Percentiles rank a stretch among this genome's conserved stretches.
Conservation (phyloP, 1,284 basidiomycete genomes). For the Leccinum subrobustum region DNA sequence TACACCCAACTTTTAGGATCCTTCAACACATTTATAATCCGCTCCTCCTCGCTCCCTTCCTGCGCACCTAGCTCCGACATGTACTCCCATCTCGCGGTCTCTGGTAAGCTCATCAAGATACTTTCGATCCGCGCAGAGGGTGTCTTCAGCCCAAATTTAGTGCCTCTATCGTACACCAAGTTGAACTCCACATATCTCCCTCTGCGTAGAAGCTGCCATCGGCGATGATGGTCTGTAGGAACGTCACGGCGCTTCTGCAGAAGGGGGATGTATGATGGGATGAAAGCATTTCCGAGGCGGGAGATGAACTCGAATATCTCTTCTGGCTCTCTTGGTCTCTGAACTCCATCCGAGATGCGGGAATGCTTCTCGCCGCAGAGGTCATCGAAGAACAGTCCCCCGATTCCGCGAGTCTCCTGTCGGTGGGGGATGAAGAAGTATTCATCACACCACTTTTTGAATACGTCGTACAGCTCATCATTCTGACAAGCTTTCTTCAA, state of each 20-base stretch:
- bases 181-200: constrained; percentile 97
- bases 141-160: constrained; percentile 87
- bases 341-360: constrained; percentile 49
- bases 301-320: constrained; percentile 79
- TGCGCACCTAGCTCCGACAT: constrained; percentile 75
- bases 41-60: constrained; percentile 68
- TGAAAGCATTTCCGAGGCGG: constrained; percentile 71
- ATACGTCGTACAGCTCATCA: constrained; percentile 74
- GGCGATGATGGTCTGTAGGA: constrained; percentile 65
- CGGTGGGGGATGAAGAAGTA: constrained; percentile 97
- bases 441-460: constrained; percentile 97
- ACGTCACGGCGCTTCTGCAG: constrained; percentile 58
- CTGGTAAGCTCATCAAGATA: constrained; percentile 90
- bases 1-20: constrained; percentile 70
- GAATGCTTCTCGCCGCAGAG: constrained; percentile 62
- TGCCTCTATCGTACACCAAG: constrained; percentile 84
- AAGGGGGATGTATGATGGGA: constrained; percentile 89
- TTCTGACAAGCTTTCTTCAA: constrained; percentile 78
- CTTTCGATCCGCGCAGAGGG: constrained; percentile 92
- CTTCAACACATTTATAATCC: constrained; percentile 33
- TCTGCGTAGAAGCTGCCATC: constrained; percentile 89
- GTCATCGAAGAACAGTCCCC: constrained; percentile 97
- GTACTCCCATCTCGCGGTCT: constrained; percentile 94
- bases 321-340: constrained; percentile 53
- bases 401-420: constrained; percentile 86